Evolutionary conservation across 805 yeast species (phyloP), one percentile per base, ranked within the genome.

Genomic region (Isabelozyma pseudorhagii): DNA sequence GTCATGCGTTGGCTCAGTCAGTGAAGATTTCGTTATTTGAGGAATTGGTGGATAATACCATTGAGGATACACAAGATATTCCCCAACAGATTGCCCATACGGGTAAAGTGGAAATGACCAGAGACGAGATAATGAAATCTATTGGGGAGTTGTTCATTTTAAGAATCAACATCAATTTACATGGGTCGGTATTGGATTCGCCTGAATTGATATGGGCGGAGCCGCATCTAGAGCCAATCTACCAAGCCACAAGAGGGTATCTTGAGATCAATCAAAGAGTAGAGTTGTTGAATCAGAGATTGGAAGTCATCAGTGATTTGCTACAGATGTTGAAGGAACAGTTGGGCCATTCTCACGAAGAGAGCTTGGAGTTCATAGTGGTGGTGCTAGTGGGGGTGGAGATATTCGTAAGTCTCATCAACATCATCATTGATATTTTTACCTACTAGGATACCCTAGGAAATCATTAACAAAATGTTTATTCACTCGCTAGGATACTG

Each of bases 151-250:
- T 94, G 53, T 94, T 94, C 67, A 94, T 94, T 51, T 72, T 94
- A 55, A 68, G 96, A 53, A 88, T 88, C 43, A 88, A 88, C 64
- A 88, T 88, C 52, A 88, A 88, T 60, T 71, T 88, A 48, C 94
- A 88, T 70, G 94, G 94, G 0, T 85, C 93, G 0, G 96, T 94
- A 27, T 74, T 94, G 53, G 99, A 94, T 66, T 89, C 97, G 1
- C 99, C 99, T 1, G 99, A 94, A 67, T 81, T 94, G 50, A 91
- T 94, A 97, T 94, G 99, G 99, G 84, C 97, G 0, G 98, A 94
- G 66, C 99, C 99, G 1, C 97, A 92, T 62, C 75, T 94, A 53
- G 99, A 94, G 64, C 99, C 99, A 1, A 91, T 93, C 47, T 94
- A 94, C 69, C 97, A 92, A 67, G 97, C 98, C 0, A 91, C 96